phyloP scores from a whole-genome alignment of 768 basidiomycete genomes.

The Podaxis sp. region DNA sequence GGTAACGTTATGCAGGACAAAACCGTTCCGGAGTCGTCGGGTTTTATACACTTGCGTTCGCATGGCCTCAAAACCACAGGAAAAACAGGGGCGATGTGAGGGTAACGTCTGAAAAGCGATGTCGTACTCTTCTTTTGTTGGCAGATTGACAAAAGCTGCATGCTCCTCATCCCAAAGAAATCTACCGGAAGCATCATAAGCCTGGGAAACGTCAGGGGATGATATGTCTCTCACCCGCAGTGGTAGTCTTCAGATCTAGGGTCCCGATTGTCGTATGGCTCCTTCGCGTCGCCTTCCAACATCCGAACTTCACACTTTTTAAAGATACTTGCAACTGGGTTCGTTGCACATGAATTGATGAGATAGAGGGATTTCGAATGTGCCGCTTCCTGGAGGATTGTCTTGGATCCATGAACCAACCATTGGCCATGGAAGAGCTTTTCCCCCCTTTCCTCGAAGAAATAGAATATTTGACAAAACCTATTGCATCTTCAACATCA shows the following conservation, averaged over 20 bases:
- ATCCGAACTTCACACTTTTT: slow-evolving; percentile 54
- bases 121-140: slow-evolving; percentile 30
- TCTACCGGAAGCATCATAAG: slow-evolving; percentile 29
- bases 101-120: slow-evolving; percentile 29
- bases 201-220: neutral
- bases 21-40: slow-evolving; percentile 31
- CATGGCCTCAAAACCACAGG: slow-evolving; percentile 41
- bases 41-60: slow-evolving; percentile 24
- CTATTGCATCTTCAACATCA: slow-evolving; percentile 31
- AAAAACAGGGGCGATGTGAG: slow-evolving; percentile 41
- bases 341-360: slow-evolving; percentile 56
- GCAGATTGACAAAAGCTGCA: slow-evolving; percentile 46
- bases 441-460: slow-evolving; percentile 43
- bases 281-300: slow-evolving; percentile 40
- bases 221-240: slow-evolving; percentile 43
- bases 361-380: slow-evolving; percentile 62
- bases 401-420: slow-evolving; percentile 67
- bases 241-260: slow-evolving; percentile 51
- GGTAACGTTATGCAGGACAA: slow-evolving; percentile 38
- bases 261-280: slow-evolving; percentile 43
- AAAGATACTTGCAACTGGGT: slow-evolving; percentile 54
- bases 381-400: slow-evolving; percentile 62
- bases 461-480: slow-evolving; percentile 70
- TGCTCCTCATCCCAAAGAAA: slow-evolving; percentile 50
- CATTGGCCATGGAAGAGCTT: slow-evolving; percentile 74